Evolutionary conservation across 768 basidiomycete species (phyloP), one percentile per base, ranked within the genome.

Genomic region (Mycena rebaudengoi): DNA sequence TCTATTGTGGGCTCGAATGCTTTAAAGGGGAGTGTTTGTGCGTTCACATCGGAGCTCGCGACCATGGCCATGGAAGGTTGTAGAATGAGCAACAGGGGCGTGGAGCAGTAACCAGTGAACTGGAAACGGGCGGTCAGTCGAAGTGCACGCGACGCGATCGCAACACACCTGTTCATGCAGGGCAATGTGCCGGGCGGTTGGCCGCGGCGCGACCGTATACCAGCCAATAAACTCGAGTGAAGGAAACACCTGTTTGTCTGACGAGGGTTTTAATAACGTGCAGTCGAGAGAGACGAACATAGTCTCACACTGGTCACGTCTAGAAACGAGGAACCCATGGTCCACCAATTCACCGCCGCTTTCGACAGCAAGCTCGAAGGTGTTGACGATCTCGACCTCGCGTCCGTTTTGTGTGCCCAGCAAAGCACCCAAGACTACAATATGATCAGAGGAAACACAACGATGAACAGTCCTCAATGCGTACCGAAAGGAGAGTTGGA

Each of bases 221-320:
- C 98, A 99, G 8, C 98, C 98, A 51, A 99, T 92, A 72, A 99
- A 91, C 73, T 99, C 98, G 32, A 99, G 84, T 1, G 96, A 95
- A 12, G 98, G 98, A 76, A 99, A 99, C 21, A 99, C 97, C 78
- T 98, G 96, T 76, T 97, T 97, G 83, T 96, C 97, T 99, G 75
- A 43, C 68, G 50, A 45, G 25, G 26, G 41, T n/a, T n/a, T 20
- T 18, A 11, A 40, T 37, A 37, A 44, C 41, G 53, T 21, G 44
- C n/a, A 57, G 65, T 30, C 21, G 59, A 51, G 48, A 41, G 33
- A 51, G 10, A 48, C 48, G 23, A n/a, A n/a, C n/a, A n/a, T n/a
- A n/a, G n/a, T n/a, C 78, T 69, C 83, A 79, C 97, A 99, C 77
- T 98, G 96, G 65, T 96, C 95, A 69, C 88, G 86, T 73, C 98